Evolutionary conservation across 306 rosid genomes (phyloP).

Genomic region (Corylus americana): DNA sequence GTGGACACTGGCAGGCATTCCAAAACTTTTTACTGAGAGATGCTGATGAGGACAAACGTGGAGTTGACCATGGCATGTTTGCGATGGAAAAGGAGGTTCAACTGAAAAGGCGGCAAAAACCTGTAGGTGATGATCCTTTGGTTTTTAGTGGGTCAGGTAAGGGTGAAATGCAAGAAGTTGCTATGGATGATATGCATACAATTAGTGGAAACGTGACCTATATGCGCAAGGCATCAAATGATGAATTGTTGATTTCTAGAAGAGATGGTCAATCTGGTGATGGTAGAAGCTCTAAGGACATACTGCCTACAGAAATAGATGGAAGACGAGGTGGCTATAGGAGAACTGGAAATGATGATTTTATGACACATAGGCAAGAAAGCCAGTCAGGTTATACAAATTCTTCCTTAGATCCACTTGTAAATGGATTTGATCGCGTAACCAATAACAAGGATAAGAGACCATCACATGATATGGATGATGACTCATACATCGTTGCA

Average conservation of each 20-base stretch:
- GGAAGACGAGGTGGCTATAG: conserved; percentile 60
- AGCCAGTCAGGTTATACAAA: conserved; percentile 41
- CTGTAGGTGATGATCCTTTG: conserved; percentile 66
- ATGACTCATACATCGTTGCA: conserved; percentile 80
- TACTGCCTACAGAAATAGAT: conserved; percentile 62
- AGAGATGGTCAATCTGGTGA: conserved; percentile 45
- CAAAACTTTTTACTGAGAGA: conserved; percentile 86
- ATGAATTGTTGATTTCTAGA: conserved; percentile 50
- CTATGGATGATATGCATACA: conserved; percentile 47
- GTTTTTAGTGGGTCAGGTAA: conserved; percentile 46
- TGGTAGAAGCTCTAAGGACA: conserved; percentile 39
- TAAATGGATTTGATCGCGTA: conserved; percentile 52
- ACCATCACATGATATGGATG: conserved; percentile 56
- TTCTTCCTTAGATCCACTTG: conserved; percentile 47
- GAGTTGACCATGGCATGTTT: conserved; percentile 60
- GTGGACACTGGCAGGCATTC: conserved; percentile 89
- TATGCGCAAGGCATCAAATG: conserved; percentile 52
- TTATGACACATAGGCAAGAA: conserved; percentile 57
- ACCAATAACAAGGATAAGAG: conserved; percentile 52
- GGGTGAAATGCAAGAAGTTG: conserved; percentile 54
- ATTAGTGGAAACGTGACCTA: conserved; percentile 49
- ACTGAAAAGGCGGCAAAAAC: conserved; percentile 46
- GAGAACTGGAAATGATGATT: conserved; percentile 60
- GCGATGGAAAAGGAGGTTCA: conserved; percentile 50
- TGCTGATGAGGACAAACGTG: conserved; percentile 70